Evolutionary conservation across 345 rosid species (phyloP), one percentile per base, ranked within the genome.

Genomic region (Sonneratia caseolaris): DNA sequence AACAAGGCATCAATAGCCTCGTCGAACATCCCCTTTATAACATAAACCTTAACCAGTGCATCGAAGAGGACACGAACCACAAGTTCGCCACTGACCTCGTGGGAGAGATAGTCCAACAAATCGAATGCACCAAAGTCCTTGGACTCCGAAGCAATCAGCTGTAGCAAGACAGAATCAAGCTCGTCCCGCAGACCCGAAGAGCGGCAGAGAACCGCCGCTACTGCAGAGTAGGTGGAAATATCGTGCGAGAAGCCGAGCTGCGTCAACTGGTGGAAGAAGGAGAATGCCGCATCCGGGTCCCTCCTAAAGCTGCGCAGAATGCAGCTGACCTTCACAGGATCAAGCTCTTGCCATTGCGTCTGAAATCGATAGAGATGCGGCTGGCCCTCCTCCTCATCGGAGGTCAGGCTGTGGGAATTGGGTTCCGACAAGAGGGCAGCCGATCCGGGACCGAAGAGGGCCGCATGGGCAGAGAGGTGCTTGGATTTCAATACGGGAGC

Each of bases 21-120:
- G 32, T 86, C 87, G 72, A 88, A 86, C 94, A 84, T 80, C 13
- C 71, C 79, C 8, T 71, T 69, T 75, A 73, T 61, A 61, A 42
- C 86, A 80, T 82, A 88, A 45, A 80, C 78, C 88, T 88, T 88
- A 67, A 90, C 80, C 80, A 86, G 68, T 1, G 82, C 86, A 83
- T 83, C 71, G 4, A 81, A 82, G 56, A 83, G 81, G 56, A 83
- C 77, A 48, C 68, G 73, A 61, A 53, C 42, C 71, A 83, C 71
- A 40, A 82, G 37, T 15, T 77, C 43, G 0, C 74, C 72, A 11
- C 74, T 74, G n/a, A 56, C 62, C 22, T 76, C 78, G 22, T 70
- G 81, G 10, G 68, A 76, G 68, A 86, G 40, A 61, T 72, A 75
- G 70, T 69, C 83, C 65, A 86, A 81, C 78, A 89, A 80, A 68